phyloP scores from a whole-genome alignment of 2,329 filamentous ascomycete species.

The Colletotrichum sojae region DNA sequence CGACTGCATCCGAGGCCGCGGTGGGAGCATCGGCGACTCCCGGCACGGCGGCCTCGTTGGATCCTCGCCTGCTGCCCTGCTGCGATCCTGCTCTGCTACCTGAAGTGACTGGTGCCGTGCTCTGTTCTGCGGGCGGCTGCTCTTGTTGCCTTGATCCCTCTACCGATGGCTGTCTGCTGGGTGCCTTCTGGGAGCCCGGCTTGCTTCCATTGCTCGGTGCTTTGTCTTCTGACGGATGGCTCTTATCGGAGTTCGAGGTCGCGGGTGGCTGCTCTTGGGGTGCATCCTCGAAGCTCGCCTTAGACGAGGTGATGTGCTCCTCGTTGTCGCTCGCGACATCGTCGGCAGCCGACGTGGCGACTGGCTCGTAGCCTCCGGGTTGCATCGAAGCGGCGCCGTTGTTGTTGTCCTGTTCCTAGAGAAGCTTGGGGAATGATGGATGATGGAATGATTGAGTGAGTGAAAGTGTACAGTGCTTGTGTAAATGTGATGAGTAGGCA shows the following conservation, averaged over 20 bases:
- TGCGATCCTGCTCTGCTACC: conserved; percentile 10
- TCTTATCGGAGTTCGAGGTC: conserved; percentile 11
- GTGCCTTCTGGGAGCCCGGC: conserved; percentile 18
- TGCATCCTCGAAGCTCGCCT: conserved; percentile 37
- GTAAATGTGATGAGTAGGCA: background rate
- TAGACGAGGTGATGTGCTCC: conserved; percentile 33
- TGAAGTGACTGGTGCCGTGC: conserved; percentile 17
- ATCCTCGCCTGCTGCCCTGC: conserved; percentile 28
- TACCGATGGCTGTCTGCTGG: conserved; percentile 22
- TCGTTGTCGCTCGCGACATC: conserved; percentile 27
- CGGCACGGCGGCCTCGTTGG: conserved; percentile 22
- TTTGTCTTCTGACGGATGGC: conserved; percentile 28
- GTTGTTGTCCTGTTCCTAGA: background rate
- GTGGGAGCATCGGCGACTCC: conserved; percentile 32
- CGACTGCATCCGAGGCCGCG: conserved; percentile 2
- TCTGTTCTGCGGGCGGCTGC: conserved; percentile 8
- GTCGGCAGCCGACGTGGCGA: conserved; percentile 16
- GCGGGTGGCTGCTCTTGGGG: conserved; percentile 29
- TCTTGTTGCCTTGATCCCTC: conserved; percentile 8
- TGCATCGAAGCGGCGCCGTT: conserved; percentile 22
- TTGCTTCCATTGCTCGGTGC: conserved; percentile 22
- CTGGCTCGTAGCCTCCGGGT: conserved; percentile 23
- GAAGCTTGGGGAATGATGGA: background rate
- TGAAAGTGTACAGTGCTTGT: background rate
- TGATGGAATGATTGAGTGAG: no score